Evolutionary conservation across 495 filamentous ascomycete genomes (phyloP).

Genomic region (Staphylotrichum longicolle): DNA sequence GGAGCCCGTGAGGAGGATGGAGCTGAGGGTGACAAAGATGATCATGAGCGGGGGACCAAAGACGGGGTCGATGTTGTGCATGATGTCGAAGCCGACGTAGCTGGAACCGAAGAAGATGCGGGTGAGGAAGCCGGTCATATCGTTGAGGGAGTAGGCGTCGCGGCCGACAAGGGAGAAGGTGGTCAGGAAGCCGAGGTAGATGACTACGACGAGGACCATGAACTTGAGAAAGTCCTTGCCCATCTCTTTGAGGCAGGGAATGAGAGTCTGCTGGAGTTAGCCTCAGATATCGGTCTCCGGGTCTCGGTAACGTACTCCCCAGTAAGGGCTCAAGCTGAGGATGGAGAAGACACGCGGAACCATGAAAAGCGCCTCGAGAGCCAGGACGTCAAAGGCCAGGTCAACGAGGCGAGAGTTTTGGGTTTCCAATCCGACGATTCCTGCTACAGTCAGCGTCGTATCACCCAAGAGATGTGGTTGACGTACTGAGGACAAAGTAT

Average conservation of each 20-base stretch:
- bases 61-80: constrained; percentile 46
- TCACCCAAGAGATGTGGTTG: constrained; percentile 3
- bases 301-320: constrained; percentile 52
- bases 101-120: constrained; percentile 78
- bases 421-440: constrained; percentile 68
- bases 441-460: constrained; percentile 37
- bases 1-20: constrained; percentile 86
- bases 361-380: constrained; percentile 84
- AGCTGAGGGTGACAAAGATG: constrained; percentile 81
- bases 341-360: constrained; percentile 88
- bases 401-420: constrained; percentile 63
- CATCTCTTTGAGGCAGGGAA: constrained; percentile 90
- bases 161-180: constrained; percentile 88
- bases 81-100: constrained; percentile 71
- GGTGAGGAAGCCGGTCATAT: constrained; percentile 85
- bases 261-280: constrained; percentile 43
- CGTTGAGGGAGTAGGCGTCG: constrained; percentile 64
- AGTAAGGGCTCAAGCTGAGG: constrained; percentile 85
- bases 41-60: constrained; percentile 70
- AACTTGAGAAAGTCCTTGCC: constrained; percentile 93
- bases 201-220: constrained; percentile 76
- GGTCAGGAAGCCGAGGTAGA: constrained; percentile 85
- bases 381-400: constrained; percentile 80
- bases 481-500: constrained; percentile 71
- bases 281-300: no score